Evolutionary conservation across 257 asterid species (phyloP).

Genomic region (Jacaranda copaia): DNA sequence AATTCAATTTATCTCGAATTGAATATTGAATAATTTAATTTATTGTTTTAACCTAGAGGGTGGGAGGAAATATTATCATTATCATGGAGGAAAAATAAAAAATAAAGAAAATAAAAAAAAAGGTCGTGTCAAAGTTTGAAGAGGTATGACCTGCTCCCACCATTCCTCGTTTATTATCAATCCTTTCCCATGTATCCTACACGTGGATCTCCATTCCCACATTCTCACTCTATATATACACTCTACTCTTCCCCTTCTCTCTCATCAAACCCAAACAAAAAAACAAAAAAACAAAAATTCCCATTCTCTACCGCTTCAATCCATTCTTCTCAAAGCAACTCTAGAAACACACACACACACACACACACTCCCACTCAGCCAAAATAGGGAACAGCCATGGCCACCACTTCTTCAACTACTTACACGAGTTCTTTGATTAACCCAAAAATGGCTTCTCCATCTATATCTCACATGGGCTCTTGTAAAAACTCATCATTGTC

Average conservation of each 20-base stretch:
- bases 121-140: constrained; percentile 47
- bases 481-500: constrained; percentile 28
- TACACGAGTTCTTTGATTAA: constrained; percentile 54
- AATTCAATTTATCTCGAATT: no score
- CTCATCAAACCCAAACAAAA: constrained; percentile 29
- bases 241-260: constrained; percentile 39
- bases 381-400: constrained; percentile 61
- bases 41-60: no score
- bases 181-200: constrained; percentile 45
- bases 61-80: no score
- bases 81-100: neutral
- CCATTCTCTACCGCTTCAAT: neutral
- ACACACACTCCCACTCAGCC: neutral
- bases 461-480: constrained; percentile 6
- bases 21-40: no score
- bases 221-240: constrained; percentile 48
- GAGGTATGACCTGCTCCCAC: constrained; percentile 40
- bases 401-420: constrained; percentile 38
- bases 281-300: constrained; percentile 1
- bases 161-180: constrained; percentile 31
- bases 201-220: constrained; percentile 65
- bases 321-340: neutral
- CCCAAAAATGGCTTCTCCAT: constrained; percentile 28
- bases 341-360: constrained; percentile 11
- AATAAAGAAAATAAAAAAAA: neutral